Percentiles rank a stretch among this genome's conserved stretches.
phyloP scores from a whole-genome alignment of 106 monocot genomes.

The Dactylorhiza incarnata region DNA sequence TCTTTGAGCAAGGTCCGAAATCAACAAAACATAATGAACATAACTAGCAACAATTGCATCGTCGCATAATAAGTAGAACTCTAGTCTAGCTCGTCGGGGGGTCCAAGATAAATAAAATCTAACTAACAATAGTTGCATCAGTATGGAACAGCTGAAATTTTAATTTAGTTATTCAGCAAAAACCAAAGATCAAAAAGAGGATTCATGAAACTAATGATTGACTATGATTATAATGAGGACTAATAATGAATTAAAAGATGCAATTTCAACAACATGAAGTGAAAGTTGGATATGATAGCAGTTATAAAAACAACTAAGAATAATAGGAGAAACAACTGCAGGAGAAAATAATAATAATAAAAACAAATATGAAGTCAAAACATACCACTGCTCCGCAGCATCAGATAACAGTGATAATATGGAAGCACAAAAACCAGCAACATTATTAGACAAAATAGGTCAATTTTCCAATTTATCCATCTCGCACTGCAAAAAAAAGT shows the following conservation, averaged over 20 bases:
- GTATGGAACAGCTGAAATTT: too few relatives aligned
- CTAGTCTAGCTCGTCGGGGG: too few relatives aligned
- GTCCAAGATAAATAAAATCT: too few relatives aligned
- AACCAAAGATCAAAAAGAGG: too few relatives aligned
- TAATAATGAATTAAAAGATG: not conserved
- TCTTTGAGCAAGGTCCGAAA: too few relatives aligned
- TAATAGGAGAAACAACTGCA: not conserved
- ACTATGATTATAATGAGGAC: not conserved
- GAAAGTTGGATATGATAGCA: not conserved
- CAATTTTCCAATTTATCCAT: constrained; percentile 93
- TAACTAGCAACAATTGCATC: too few relatives aligned
- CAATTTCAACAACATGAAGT: not conserved
- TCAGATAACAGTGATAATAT: constrained; percentile 89
- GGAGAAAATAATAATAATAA: not conserved
- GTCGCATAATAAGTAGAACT: too few relatives aligned
- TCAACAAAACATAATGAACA: too few relatives aligned
- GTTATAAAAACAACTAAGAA: constrained; percentile 4
- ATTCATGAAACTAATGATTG: not conserved
- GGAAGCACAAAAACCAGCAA: constrained; percentile 82
- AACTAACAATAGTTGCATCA: too few relatives aligned
- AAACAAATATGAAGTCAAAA: not conserved
- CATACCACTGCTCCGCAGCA: constrained; percentile 75
- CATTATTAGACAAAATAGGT: constrained; percentile 82
- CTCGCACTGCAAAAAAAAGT: constrained; percentile 55
- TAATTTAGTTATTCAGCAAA: too few relatives aligned